Percentiles rank a stretch among this genome's conserved stretches.
Conservation (phyloP, 106 monocot species). For the Dioscorea dumetorum region DNA sequence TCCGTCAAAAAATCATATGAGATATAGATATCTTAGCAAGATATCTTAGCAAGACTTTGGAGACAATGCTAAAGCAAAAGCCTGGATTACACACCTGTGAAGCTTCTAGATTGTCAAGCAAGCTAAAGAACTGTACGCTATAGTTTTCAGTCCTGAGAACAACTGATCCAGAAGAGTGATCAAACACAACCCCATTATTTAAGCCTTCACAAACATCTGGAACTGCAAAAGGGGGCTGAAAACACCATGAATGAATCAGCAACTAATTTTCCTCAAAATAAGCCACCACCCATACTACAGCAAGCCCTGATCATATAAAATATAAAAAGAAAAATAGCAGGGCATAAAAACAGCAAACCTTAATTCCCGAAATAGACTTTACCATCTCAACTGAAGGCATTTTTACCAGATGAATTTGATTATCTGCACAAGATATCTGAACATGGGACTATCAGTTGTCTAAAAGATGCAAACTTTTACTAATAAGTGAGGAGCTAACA, state of each 20-base stretch:
- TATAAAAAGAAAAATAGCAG: background rate
- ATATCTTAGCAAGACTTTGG: background rate
- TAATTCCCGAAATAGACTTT: slow-evolving; percentile 87
- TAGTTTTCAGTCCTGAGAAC: slow-evolving; percentile 61
- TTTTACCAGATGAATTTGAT: slow-evolving; percentile 73
- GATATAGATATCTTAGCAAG: background rate
- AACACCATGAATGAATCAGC: background rate
- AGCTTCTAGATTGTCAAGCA: slow-evolving; percentile 66
- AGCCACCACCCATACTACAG: background rate
- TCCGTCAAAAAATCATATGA: background rate
- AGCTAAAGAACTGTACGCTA: slow-evolving; percentile 80
- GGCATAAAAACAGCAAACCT: slow-evolving; percentile 37
- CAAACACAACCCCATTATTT: slow-evolving; percentile 36
- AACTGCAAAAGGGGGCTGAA: slow-evolving; percentile 59
- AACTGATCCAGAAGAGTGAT: slow-evolving; percentile 43
- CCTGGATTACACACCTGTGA: slow-evolving; percentile 46
- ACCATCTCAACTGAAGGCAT: slow-evolving; percentile 84
- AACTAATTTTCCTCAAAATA: slow-evolving; percentile 1
- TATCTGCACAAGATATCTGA: slow-evolving; percentile 91
- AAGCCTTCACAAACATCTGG: slow-evolving; percentile 31
- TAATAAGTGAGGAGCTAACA: too few species aligned
- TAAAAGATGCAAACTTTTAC: too few species aligned
- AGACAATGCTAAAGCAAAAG: background rate
- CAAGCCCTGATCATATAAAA: background rate
- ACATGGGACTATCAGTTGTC: slow-evolving; percentile 2